Percentiles rank a stretch among this genome's conserved stretches.
Conservation (phyloP, 169 alveolate genomes). For the Amoebophrya sp. region DNA sequence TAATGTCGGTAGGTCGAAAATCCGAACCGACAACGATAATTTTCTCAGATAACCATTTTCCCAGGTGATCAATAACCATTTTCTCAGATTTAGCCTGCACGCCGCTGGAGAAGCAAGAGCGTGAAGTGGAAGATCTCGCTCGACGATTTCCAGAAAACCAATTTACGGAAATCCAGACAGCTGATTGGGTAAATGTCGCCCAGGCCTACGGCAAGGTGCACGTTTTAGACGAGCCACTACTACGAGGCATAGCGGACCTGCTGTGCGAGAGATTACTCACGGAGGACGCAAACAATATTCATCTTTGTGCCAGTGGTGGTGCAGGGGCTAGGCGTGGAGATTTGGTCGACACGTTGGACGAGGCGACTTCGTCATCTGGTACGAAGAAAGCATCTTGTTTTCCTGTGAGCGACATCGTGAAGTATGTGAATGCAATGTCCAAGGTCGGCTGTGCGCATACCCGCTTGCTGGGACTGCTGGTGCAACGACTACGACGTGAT, state of each 20-base stretch:
- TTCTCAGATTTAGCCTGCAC: too few species aligned
- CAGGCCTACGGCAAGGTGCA: constrained; percentile 20
- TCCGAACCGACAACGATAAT: too few species aligned
- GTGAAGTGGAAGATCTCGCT: neutral
- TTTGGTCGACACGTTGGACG: neutral
- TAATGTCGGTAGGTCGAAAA: too few species aligned
- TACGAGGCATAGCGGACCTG: neutral
- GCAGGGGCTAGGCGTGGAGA: neutral
- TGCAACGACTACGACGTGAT: neutral
- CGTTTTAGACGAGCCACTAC: neutral
- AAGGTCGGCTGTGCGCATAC: neutral
- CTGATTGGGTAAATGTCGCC: neutral
- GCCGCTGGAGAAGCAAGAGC: too few species aligned
- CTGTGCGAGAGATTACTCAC: neutral
- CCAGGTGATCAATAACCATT: too few species aligned
- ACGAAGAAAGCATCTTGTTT: neutral
- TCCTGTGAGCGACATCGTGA: neutral
- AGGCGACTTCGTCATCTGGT: neutral
- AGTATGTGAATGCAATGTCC: neutral
- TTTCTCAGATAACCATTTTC: too few species aligned
- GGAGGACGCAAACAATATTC: too few species aligned
- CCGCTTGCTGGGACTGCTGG: neutral
- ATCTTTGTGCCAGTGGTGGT: too few species aligned
- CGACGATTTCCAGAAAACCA: neutral
- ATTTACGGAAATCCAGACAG: neutral